phyloP scores from a whole-genome alignment of 164 flowering plant genomes.

The Nelumbo lutea region DNA sequence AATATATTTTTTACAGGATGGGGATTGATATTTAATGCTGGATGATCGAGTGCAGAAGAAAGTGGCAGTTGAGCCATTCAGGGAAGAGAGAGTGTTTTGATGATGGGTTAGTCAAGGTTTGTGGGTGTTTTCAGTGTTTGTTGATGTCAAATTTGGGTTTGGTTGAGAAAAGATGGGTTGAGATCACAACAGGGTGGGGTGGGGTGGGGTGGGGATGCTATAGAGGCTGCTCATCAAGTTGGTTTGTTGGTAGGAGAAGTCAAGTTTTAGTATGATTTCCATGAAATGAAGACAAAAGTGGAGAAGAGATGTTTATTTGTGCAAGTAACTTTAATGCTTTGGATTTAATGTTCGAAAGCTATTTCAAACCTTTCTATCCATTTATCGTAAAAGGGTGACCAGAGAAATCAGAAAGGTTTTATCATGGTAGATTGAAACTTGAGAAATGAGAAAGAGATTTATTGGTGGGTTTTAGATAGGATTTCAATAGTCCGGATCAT shows the following conservation, averaged over 20 bases:
- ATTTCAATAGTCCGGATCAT: too few relatives aligned
- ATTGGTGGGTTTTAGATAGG: neutral
- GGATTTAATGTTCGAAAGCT: slow-evolving; percentile 32
- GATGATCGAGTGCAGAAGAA: neutral
- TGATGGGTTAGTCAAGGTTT: slow-evolving; percentile 23
- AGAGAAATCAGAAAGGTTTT: slow-evolving; percentile 10
- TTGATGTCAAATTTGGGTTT: slow-evolving; percentile 26
- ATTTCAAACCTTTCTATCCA: slow-evolving; percentile 28
- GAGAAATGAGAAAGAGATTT: neutral
- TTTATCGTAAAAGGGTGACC: slow-evolving; percentile 11
- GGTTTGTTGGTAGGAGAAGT: slow-evolving; percentile 17
- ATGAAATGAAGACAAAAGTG: slow-evolving; percentile 13
- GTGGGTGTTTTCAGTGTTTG: slow-evolving; percentile 25
- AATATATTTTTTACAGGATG: neutral
- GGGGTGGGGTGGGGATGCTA: slow-evolving; percentile 9
- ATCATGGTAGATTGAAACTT: neutral
- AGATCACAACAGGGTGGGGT: slow-evolving; percentile 13
- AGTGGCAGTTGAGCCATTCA: neutral
- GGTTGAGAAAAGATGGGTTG: slow-evolving; percentile 30
- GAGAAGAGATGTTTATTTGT: slow-evolving; percentile 20
- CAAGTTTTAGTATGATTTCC: slow-evolving; percentile 21
- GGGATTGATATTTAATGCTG: neutral
- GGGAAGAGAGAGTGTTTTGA: neutral
- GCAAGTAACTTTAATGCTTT: slow-evolving; percentile 34
- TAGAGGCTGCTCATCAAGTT: slow-evolving; percentile 16